A percentile compares a stretch with the other conserved stretches of the same genome.
phyloP scores from a whole-genome alignment of 2,329 filamentous ascomycete species.

The Penicillium sp. region DNA sequence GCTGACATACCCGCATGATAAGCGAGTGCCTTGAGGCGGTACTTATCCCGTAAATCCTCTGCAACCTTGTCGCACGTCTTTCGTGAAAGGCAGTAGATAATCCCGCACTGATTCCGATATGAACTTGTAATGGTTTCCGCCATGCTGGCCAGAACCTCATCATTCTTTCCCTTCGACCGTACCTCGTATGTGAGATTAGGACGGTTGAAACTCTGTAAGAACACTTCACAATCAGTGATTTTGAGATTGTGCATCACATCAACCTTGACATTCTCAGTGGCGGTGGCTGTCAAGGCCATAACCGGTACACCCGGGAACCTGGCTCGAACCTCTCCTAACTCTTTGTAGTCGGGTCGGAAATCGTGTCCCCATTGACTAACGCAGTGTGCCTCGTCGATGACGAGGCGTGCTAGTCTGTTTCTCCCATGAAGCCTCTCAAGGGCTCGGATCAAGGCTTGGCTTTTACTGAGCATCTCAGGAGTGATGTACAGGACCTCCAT shows the following conservation, averaged over 20 bases:
- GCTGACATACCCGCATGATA: constrained; percentile 81
- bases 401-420: constrained; percentile 77
- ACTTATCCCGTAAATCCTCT: constrained; percentile 58
- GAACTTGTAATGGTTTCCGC: constrained; percentile 63
- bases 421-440: constrained; percentile 68
- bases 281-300: constrained; percentile 93
- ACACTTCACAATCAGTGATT: constrained; percentile 74
- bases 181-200: constrained; percentile 92
- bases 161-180: constrained; percentile 64
- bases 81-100: constrained; percentile 88
- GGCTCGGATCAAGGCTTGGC: constrained; percentile 62
- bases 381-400: constrained; percentile 98
- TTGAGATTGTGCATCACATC: constrained; percentile 91
- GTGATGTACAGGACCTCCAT: constrained; percentile 92
- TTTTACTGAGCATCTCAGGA: constrained; percentile 93
- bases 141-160: constrained; percentile 55
- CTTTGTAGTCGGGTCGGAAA: constrained; percentile 94
- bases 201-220: constrained; percentile 94
- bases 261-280: constrained; percentile 85
- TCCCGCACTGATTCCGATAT: constrained; percentile 74
- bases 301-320: constrained; percentile 78
- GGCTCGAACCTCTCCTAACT: constrained; percentile 69
- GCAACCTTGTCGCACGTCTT: constrained; percentile 81
- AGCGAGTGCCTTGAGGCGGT: constrained; percentile 71
- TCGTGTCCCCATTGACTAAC: constrained; percentile 99